phyloP scores from a whole-genome alignment of 2,329 filamentous ascomycete species.

The Botrytis deweyae region DNA sequence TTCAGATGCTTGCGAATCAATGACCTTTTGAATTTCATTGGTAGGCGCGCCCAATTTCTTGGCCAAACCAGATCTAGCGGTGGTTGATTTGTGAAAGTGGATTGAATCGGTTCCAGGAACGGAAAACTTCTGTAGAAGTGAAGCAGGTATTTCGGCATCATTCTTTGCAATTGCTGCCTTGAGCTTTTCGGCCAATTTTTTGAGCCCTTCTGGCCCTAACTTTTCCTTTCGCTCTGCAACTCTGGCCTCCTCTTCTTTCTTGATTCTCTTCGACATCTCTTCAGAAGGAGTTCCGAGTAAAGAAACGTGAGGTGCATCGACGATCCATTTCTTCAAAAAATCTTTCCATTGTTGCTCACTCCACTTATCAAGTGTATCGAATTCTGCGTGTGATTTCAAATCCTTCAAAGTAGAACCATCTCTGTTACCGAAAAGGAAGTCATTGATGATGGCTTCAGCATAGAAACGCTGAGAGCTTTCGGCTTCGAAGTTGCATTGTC shows the following conservation, averaged over 20 bases:
- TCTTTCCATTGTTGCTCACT: slow-evolving; percentile 77
- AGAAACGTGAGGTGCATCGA: slow-evolving; percentile 81
- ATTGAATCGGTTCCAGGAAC: slow-evolving; percentile 88
- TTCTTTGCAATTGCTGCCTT: slow-evolving; percentile 86
- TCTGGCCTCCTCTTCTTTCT: slow-evolving; percentile 75
- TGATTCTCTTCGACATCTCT: slow-evolving; percentile 75
- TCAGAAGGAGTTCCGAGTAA: slow-evolving; percentile 84
- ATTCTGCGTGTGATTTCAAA: slow-evolving; percentile 56
- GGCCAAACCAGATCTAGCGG: slow-evolving; percentile 79
- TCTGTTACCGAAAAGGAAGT: slow-evolving; percentile 85
- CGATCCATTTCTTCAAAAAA: slow-evolving; percentile 81
- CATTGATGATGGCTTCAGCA: slow-evolving; percentile 80
- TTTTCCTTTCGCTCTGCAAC: slow-evolving; percentile 75
- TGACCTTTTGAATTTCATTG: slow-evolving; percentile 70
- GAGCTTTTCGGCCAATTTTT: slow-evolving; percentile 70
- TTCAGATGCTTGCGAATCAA: slow-evolving; percentile 65
- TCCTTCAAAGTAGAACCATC: slow-evolving; percentile 74
- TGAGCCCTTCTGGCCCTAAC: slow-evolving; percentile 79
- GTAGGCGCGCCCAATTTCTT: slow-evolving; percentile 64
- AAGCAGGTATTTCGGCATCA: slow-evolving; percentile 78
- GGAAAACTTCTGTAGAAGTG: slow-evolving; percentile 76
- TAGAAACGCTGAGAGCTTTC: slow-evolving; percentile 82
- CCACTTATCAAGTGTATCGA: slow-evolving; percentile 75
- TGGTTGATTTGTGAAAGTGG: slow-evolving; percentile 86
- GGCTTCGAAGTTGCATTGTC: slow-evolving; percentile 78